A percentile compares a stretch with the other conserved stretches of the same genome.
Evolutionary conservation across 1,284 basidiomycete genomes (phyloP).

Genomic region (Microbotryomycetes sp.): DNA sequence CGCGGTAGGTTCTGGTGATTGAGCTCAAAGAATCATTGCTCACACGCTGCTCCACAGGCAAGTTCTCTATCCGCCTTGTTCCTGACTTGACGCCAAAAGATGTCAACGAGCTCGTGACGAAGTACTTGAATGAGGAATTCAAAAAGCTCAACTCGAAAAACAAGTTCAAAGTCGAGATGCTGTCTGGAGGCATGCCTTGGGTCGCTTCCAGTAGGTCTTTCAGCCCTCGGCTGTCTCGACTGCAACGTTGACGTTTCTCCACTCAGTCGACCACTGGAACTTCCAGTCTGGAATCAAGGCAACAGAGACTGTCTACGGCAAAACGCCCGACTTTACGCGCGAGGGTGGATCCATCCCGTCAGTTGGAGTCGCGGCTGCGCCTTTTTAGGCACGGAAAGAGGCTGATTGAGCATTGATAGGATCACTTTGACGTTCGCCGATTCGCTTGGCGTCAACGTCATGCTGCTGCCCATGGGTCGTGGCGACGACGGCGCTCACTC

Average conservation of each 20-base stretch:
- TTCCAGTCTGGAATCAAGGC: constrained; percentile 85
- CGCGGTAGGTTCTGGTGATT: constrained; percentile 53
- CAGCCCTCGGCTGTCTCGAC: not conserved
- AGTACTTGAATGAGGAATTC: constrained; percentile 70
- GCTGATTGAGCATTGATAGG: constrained; percentile 12
- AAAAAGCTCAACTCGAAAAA: constrained; percentile 78
- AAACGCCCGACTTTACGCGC: constrained; percentile 77
- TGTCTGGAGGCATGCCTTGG: constrained; percentile 88
- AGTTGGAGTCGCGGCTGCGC: not conserved
- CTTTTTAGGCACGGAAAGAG: not conserved
- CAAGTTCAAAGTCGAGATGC: constrained; percentile 57
- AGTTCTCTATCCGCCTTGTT: constrained; percentile 87
- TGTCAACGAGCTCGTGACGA: constrained; percentile 62
- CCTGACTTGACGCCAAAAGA: constrained; percentile 75
- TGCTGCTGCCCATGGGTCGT: constrained; percentile 58
- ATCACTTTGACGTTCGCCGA: constrained; percentile 95
- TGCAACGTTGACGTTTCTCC: constrained; percentile 38
- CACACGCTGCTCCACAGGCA: constrained; percentile 42
- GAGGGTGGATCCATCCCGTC: constrained; percentile 90
- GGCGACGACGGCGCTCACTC: constrained; percentile 90
- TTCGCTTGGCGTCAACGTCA: constrained; percentile 54
- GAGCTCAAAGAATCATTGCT: too few species aligned
- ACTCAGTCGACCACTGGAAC: constrained; percentile 80
- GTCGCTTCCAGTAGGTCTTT: constrained; percentile 41
- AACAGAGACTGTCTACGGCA: constrained; percentile 70